These are phyloP conservation scores for Fusarium citri DNA, from an alignment of 2,329 filamentous ascomycete species.

Conservation along the genomic window DNA sequence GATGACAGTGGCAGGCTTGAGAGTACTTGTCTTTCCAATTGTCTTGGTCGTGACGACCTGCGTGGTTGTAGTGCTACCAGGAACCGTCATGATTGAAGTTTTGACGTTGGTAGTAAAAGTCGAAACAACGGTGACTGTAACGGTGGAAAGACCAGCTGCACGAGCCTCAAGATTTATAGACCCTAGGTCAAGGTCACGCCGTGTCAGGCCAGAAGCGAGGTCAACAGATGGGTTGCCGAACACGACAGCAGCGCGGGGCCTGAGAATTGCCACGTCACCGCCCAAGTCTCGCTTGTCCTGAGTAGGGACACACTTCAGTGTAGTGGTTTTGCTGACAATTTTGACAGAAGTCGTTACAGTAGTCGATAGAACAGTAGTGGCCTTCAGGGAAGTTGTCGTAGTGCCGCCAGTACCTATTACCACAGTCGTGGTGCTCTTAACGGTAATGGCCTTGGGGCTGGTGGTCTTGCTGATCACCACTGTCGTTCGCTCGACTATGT, in stretches of 20 bases:
- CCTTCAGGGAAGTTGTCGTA: conserved; percentile 40
- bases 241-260: conserved; percentile 13
- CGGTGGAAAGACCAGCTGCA: conserved; percentile 13
- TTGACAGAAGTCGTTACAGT: conserved; percentile 40
- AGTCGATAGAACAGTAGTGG: conserved; percentile 38
- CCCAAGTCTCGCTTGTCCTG: conserved; percentile 28
- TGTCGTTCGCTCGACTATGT: conserved; percentile 24
- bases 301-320: conserved; percentile 36
- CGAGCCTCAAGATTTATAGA: conserved; percentile 20
- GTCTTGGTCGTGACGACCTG: conserved; percentile 28
- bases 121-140: conserved; percentile 24
- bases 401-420: conserved; percentile 32
- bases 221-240: conserved; percentile 30
- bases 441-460: conserved; percentile 34
- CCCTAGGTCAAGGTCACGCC: conserved; percentile 23
- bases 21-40: conserved; percentile 17
- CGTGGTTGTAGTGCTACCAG: conserved; percentile 30
- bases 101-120: conserved; percentile 34
- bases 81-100: conserved; percentile 23
- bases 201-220: conserved; percentile 16
- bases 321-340: conserved; percentile 34
- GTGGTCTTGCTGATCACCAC: conserved; percentile 31
- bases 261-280: neutral
- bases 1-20: conserved; percentile 28
- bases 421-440: conserved; percentile 37